Evolutionary conservation across 2,329 filamentous ascomycete species (phyloP), one percentile per base, ranked within the genome.

Genomic region (Colletotrichum sp.): DNA sequence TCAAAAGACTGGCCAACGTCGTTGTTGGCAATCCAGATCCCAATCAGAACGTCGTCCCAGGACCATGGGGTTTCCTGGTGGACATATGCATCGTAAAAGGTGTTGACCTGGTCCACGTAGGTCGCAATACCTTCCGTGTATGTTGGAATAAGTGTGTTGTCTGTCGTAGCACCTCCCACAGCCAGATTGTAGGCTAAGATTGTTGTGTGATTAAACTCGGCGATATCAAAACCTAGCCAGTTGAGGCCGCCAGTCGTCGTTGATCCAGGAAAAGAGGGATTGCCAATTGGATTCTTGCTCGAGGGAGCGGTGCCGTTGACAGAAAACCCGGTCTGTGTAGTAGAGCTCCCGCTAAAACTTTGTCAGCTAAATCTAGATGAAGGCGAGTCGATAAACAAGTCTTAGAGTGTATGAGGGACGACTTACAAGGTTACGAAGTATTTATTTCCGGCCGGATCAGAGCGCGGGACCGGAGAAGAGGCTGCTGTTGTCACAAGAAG

Each of bases 201-300:
- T 0, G 84, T 76, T 0, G 88, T 88, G 2, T 80, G 80, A 78
- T 90, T 90, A 77, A 88, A 85, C 66, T 85, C 83, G 5, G 84
- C 85, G 0, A 88, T 87, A 8, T 90, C 82, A 75, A 85, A 87
- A 36, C 86, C 89, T 44, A 90, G 84, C 89, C 89, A 90, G 78
- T 91, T 90, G 21, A 84, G 80, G 10, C 89, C 89, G 15, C 87
- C 87, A 4, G 87, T 83, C 2, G 88, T 85, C n/a, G 89, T 90
- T 76, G 82, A 88, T 18, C 89, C 87, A 0, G 88, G 89, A 76
- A 90, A 90, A 0, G 84, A 75, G 0, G 92, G 92, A 78, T 94
- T 94, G 1, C 92, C 92, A 63, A 94, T 85, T 0, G 92, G 91
- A 77, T 93, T 92, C 4, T 24, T 13, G 16, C 30, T 30, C 5